Percentiles rank a stretch among this genome's conserved stretches.
Conservation (phyloP, 106 monocot genomes). For the Dioscorea dumetorum region DNA sequence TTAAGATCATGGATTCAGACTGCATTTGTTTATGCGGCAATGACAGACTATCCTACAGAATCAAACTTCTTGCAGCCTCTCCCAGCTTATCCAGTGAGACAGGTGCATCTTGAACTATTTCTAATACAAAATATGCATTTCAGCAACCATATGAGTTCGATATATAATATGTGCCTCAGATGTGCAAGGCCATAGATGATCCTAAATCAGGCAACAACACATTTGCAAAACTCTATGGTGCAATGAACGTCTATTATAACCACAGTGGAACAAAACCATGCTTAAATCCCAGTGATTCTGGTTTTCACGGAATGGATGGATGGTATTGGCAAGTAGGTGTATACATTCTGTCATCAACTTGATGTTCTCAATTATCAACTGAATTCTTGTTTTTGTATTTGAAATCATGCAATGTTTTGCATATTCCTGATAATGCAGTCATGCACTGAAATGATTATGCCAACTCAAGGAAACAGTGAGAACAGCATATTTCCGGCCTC, state of each 20-base stretch:
- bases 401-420: neutral
- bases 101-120: slow-evolving; percentile 11
- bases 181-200: slow-evolving; percentile 46
- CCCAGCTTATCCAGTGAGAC: slow-evolving; percentile 40
- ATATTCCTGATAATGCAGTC: slow-evolving; percentile 4
- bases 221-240: slow-evolving; percentile 23
- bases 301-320: slow-evolving; percentile 3
- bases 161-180: slow-evolving; percentile 12
- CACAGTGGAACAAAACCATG: slow-evolving; percentile 17
- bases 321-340: slow-evolving; percentile 36
- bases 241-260: slow-evolving; percentile 44
- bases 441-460: slow-evolving; percentile 34
- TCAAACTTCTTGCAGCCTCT: slow-evolving; percentile 30
- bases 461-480: slow-evolving; percentile 15
- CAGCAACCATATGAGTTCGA: neutral
- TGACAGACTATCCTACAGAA: slow-evolving; percentile 43
- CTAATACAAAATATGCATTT: neutral
- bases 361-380: too few species aligned
- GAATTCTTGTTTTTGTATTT: neutral
- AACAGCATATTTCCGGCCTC: slow-evolving; percentile 36
- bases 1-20: slow-evolving; percentile 13
- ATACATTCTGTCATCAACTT: too few species aligned
- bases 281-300: slow-evolving; percentile 2
- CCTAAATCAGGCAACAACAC: slow-evolving; percentile 19
- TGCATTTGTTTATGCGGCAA: slow-evolving; percentile 31